Evolutionary conservation across 2,329 filamentous ascomycete species (phyloP), one percentile per base, ranked within the genome.

Genomic region (Arthrinium phaeospermum): DNA sequence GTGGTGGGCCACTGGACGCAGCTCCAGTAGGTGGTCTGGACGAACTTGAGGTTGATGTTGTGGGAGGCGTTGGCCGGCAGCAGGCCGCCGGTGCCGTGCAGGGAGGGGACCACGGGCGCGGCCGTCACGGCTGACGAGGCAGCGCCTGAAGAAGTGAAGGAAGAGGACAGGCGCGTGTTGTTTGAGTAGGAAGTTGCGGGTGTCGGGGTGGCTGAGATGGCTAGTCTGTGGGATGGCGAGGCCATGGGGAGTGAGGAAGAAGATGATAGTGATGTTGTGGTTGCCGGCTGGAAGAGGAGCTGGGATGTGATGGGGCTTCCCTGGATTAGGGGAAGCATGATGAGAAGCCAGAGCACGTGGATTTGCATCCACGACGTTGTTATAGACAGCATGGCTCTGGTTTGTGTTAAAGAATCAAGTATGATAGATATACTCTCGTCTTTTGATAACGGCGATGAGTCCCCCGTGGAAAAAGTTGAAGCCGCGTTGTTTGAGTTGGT

Each of bases 11-110:
- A 76, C 19, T 80, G 79, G 8, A 80, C 79, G 73, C 83, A 84
- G 37, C 80, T 80, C 74, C 79, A 83, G 73, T 83, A 84, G 7
- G 82, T 84, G n/a, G 81, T 81, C 76, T 83, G 80, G 16, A 77
- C 74, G 72, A 80, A 82, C 67, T 47, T 47, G 41, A 68, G 24
- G 44, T 64, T 37, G 57, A 64, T 7, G 19, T 22, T 64, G 57
- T 34, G 16, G 30, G 57, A n/a, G 34, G 4, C 8, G 57, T 64
- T 64, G 1, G 19, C 57, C 3, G 37, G 64, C 37, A 30, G 5
- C 24, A 47, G 41, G 13, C 41, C 67, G 27, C n/a, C 67, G 53
- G 27, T 61, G 45, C 67, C 67, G 7, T 22, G 41, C 41, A 47
- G n/a, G 2, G 67, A 45, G 5, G 67, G 41, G n/a, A 30, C 14